phyloP scores from a whole-genome alignment of 305 asterid genomes.

The Solanum hybrid region DNA sequence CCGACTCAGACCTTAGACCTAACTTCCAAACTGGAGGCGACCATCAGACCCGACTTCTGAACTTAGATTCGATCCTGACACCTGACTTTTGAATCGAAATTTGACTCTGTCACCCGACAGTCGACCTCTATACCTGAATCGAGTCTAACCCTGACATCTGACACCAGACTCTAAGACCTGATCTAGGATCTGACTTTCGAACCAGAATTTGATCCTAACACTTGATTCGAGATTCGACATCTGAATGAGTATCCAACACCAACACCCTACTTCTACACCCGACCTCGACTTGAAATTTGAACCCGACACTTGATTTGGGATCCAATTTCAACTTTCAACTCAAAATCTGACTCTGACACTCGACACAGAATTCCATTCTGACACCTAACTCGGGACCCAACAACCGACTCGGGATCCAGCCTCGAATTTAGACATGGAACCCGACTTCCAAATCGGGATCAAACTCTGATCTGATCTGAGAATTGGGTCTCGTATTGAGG shows the following conservation, averaged over 20 bases:
- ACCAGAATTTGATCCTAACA: not conserved
- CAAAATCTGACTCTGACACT: not conserved
- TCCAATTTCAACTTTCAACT: not conserved
- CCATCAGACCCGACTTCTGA: not conserved
- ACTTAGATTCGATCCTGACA: not conserved
- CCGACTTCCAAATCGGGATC: not conserved
- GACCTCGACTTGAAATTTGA: not conserved
- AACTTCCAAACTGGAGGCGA: not conserved
- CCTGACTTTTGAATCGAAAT: too few species aligned
- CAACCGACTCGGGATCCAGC: not conserved
- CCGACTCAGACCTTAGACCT: not conserved
- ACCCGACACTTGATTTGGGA: not conserved
- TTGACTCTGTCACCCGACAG: too few species aligned
- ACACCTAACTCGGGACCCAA: not conserved
- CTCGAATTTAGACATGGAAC: not conserved
- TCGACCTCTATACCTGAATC: not conserved
- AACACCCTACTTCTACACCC: not conserved
- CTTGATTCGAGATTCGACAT: not conserved
- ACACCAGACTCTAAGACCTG: not conserved
- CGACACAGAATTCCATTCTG: not conserved
- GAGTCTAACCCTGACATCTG: not conserved
- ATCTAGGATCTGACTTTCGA: not conserved
- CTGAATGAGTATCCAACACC: not conserved
- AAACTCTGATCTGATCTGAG: not conserved
- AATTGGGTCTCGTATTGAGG: not conserved